These are phyloP conservation scores for Yamadazyma conglobata DNA, from an alignment of 1,139 yeast species.

Conservation along the genomic window DNA sequence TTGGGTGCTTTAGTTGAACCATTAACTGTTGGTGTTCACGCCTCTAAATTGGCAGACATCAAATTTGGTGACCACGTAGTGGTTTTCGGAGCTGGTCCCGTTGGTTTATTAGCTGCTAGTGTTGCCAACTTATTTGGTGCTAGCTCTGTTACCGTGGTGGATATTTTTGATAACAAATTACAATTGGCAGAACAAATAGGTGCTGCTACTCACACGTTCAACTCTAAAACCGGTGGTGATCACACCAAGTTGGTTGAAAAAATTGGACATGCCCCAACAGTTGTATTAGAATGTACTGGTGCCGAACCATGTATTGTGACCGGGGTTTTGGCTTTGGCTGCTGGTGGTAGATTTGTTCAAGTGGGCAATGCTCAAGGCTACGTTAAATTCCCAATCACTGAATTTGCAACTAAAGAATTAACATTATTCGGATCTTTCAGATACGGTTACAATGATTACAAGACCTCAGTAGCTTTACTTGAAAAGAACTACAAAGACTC, in stretches of 20 bases:
- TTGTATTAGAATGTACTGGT: slow-evolving; percentile 68
- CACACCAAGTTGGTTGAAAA: slow-evolving; percentile 29
- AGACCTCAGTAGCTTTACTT: slow-evolving; percentile 66
- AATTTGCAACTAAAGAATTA: slow-evolving; percentile 67
- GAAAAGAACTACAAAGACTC: slow-evolving; percentile 57
- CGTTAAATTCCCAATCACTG: slow-evolving; percentile 71
- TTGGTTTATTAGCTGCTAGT: slow-evolving; percentile 76
- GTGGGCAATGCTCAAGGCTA: slow-evolving; percentile 73
- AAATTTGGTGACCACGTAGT: slow-evolving; percentile 71
- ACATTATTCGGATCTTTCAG: slow-evolving; percentile 75
- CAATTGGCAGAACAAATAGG: slow-evolving; percentile 55
- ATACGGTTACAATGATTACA: slow-evolving; percentile 77
- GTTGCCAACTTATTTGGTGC: slow-evolving; percentile 86
- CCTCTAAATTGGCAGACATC: slow-evolving; percentile 65
- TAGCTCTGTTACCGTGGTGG: slow-evolving; percentile 60
- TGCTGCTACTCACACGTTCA: slow-evolving; percentile 58
- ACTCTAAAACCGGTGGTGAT: slow-evolving; percentile 47
- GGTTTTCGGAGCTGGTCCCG: slow-evolving; percentile 93
- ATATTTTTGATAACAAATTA: slow-evolving; percentile 57
- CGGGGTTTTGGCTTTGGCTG: slow-evolving; percentile 54
- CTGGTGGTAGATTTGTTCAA: slow-evolving; percentile 69
- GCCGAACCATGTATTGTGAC: slow-evolving; percentile 64
- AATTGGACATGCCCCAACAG: slow-evolving; percentile 49
- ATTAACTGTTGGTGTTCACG: slow-evolving; percentile 81
- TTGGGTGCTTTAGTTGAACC: slow-evolving; percentile 92